These are phyloP conservation scores for Lophiotrema nucula DNA, from an alignment of 495 filamentous ascomycete species.

Conservation along the genomic window DNA sequence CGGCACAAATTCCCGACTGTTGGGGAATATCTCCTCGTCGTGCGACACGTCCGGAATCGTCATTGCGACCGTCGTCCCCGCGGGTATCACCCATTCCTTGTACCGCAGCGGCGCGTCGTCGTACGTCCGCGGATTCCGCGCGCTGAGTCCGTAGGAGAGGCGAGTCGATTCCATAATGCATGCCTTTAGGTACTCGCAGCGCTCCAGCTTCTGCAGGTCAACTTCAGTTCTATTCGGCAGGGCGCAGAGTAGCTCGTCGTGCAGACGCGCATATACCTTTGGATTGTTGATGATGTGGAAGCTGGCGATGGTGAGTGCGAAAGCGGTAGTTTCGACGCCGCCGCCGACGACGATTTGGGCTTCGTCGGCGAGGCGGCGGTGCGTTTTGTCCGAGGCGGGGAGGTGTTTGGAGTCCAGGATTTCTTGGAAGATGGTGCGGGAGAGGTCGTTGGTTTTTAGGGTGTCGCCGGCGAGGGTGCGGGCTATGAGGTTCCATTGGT, in stretches of 20 bases:
- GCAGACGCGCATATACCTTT: constrained; percentile 15
- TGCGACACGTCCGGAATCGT: constrained; percentile 17
- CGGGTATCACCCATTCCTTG: constrained; percentile 19
- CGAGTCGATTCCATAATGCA: constrained; percentile 17
- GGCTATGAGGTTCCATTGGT: constrained; percentile 4
- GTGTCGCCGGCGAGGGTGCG: constrained; percentile 11
- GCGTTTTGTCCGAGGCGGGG: constrained; percentile 24
- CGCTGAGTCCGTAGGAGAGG: constrained; percentile 10
- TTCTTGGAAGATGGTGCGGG: constrained; percentile 24
- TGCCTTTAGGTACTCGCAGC: constrained; percentile 39
- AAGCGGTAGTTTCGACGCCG: constrained; percentile 43
- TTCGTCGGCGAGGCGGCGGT: constrained; percentile 40
- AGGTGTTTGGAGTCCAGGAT: constrained; percentile 20
- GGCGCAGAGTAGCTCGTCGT: constrained; percentile 19
- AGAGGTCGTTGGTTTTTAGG: constrained; percentile 4
- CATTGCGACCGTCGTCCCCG: constrained; percentile 22
- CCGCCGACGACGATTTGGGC: constrained; percentile 36
- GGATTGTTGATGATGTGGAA: constrained; percentile 40
- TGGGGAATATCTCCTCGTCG: constrained; percentile 29
- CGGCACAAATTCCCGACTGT: constrained; percentile 11
- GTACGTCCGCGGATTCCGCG: constrained; percentile 21
- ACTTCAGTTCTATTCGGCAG: constrained; percentile 29
- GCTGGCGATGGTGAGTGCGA: constrained; percentile 33
- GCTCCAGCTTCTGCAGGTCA: constrained; percentile 38
- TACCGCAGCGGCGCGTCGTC: neutral